Evolutionary conservation across 768 basidiomycete genomes (phyloP), one percentile per base, ranked within the genome.

Genomic region (Boletus subparvulus): DNA sequence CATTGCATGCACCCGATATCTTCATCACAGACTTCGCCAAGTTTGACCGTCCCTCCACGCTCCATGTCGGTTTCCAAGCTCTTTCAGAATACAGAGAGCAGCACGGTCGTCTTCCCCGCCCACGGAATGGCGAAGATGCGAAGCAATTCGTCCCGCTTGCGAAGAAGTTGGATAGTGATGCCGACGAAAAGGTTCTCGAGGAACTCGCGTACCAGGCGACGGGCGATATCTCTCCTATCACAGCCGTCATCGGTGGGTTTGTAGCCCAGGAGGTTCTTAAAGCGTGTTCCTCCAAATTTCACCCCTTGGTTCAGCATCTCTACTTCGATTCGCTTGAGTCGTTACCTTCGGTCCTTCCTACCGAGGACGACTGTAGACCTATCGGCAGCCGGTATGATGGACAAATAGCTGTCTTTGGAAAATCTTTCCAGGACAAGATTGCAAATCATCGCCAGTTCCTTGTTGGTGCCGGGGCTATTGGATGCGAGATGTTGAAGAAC

Each of bases 401-500:
- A 4, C 97, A 98, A 74, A 87, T 98, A 65, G 95, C 94, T 37
- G 94, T 99, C 11, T 98, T 99, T 67, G 97, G 97, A 7, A 90
- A 86, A 72, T 68, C 75, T 2, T 98, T 98, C 85, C 97, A 99
- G 63, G 81, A 88, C 40, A 97, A 92, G 78, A 87, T 99, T 58
- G 82, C 84, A 41, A 88, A 90, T 68, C 85, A 93, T 69, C 83
- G 90, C 28, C 92, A 98, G 67, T 99, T 99, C 83, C 82, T 99
- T 44, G 97, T 99, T 54, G 97, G 97, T 10, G 87, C 96, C n/a
- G 97, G 97, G 44, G 97, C 97, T 36, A 98, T 99, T 70, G 97
- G 97, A 19, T 99, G 97, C 69, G 97, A 99, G 77, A 98, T 98
- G 97, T 77, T 99, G 66, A 99, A 99, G 80, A 99, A 98, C 74